Conservation (phyloP, 2,329 filamentous ascomycete genomes). For the Fusarium floridanum region DNA sequence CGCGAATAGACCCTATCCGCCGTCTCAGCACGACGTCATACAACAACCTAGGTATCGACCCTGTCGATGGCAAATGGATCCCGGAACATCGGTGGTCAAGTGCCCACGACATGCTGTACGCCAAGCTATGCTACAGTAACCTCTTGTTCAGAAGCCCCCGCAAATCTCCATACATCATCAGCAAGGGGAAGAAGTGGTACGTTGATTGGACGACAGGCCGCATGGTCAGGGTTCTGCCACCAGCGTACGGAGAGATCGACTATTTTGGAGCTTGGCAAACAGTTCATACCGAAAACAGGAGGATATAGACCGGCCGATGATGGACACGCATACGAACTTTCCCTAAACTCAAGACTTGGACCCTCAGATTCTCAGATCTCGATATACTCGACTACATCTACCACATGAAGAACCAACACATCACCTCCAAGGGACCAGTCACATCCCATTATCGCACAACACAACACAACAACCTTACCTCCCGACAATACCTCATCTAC, state of each 20-base stretch:
- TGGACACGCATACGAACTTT: constrained; percentile 8
- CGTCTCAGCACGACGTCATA: constrained; percentile 62
- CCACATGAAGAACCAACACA: background rate
- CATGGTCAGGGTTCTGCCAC: constrained; percentile 66
- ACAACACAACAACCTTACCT: constrained; percentile 8
- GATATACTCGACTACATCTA: background rate
- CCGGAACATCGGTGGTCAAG: constrained; percentile 67
- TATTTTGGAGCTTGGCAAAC: constrained; percentile 64
- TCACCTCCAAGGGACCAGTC: constrained; percentile 14
- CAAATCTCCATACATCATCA: constrained; percentile 70
- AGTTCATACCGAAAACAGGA: constrained; percentile 63
- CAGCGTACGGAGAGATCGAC: constrained; percentile 66
- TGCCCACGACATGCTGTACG: constrained; percentile 70
- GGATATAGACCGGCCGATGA: constrained; percentile 51
- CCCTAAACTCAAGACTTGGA: background rate
- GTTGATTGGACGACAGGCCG: constrained; percentile 71
- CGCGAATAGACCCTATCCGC: constrained; percentile 50
- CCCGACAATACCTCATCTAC: constrained; percentile 13
- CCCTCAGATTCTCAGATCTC: background rate
- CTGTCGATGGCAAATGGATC: constrained; percentile 67
- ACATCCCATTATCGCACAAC: constrained; percentile 17
- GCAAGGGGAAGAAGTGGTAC: constrained; percentile 69
- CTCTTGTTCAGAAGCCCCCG: constrained; percentile 68
- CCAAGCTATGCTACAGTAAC: constrained; percentile 71
- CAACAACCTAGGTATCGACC: constrained; percentile 60